phyloP scores from a whole-genome alignment of 2,329 filamentous ascomycete genomes.

The Stachybotrys chlorohalonatus region DNA sequence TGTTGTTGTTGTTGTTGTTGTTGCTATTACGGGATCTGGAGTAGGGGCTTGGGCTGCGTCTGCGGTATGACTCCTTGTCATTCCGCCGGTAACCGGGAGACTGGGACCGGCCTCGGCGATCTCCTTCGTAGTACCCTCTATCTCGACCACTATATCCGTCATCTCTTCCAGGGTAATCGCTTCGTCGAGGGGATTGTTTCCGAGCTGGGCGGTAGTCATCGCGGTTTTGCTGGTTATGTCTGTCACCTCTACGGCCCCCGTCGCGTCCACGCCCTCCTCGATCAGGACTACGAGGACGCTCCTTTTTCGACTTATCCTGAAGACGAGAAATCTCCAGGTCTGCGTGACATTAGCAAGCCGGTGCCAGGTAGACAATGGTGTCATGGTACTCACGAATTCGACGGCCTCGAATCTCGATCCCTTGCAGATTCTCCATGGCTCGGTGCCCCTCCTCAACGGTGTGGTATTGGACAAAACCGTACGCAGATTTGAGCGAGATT shows the following conservation, averaged over 20 bases:
- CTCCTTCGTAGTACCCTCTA: conserved; percentile 30
- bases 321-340: conserved; percentile 86
- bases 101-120: conserved; percentile 54
- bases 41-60: conserved; percentile 62
- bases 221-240: conserved; percentile 39
- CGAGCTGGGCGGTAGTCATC: conserved; percentile 59
- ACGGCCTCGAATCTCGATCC: conserved; percentile 72
- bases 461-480: conserved; percentile 93
- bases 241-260: conserved; percentile 31
- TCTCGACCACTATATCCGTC: conserved; percentile 46
- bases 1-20: conserved; percentile 19
- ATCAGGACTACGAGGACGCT: conserved; percentile 51
- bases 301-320: conserved; percentile 64
- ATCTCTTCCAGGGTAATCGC: conserved; percentile 51
- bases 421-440: conserved; percentile 72
- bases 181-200: conserved; percentile 48
- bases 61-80: conserved; percentile 47
- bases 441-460: conserved; percentile 62
- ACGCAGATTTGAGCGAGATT: conserved; percentile 92
- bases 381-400: conserved; percentile 71
- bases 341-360: conserved; percentile 20
- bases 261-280: conserved; percentile 39
- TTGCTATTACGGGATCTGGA: background rate
- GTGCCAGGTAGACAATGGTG: conserved; percentile 2
- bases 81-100: conserved; percentile 46